Evolutionary conservation across 2,329 filamentous ascomycete genomes (phyloP), one percentile per base, ranked within the genome.

Genomic region (Conoideocrella luteorostrata): DNA sequence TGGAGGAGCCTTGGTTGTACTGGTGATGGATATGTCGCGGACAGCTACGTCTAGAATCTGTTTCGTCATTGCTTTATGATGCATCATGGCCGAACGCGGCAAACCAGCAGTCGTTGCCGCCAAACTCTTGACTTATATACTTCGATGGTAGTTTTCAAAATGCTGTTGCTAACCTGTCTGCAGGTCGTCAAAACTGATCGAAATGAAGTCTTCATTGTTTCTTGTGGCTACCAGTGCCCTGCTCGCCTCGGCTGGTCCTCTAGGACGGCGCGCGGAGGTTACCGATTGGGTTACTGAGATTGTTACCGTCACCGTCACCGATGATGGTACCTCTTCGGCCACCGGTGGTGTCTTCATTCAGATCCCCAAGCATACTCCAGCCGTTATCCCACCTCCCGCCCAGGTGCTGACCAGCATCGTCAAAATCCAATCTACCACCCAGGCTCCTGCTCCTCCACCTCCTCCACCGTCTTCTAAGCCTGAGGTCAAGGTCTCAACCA

Each of bases 161-260:
- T 32, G 34, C 12, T 24, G 34, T 15, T 24, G 22, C 39, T 46
- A 39, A 46, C 17, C 18, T 18, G 6, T 24, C 9, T 20, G 5
- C 23, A 46, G 34, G 24, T 42, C 10, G 29, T 17, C 28, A 33
- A 30, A 6, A 12, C 23, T 29, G 17, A 24, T 34, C 42, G 39
- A 23, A 50, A 77, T 77, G 74, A 77, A 73, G 67, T 62, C 67
- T 37, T 71, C 72, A 39, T 47, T 70, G 45, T 60, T 70, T 51
- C 59, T 77, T 52, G 60, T 63, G 51, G 62, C 65, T 52, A 63
- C 69, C 49, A 62, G 70, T 56, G 70, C 72, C 53, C 49, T 71
- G 41, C 49, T 75, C 58, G 70, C 66, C 44, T 53, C 64, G 45
- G 72, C 72, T 53, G 56, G 59, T 39, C 73, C 72, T 43, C 57